Conservation (phyloP, 176 grass and related monocot genomes). For the Avena eriantha region DNA sequence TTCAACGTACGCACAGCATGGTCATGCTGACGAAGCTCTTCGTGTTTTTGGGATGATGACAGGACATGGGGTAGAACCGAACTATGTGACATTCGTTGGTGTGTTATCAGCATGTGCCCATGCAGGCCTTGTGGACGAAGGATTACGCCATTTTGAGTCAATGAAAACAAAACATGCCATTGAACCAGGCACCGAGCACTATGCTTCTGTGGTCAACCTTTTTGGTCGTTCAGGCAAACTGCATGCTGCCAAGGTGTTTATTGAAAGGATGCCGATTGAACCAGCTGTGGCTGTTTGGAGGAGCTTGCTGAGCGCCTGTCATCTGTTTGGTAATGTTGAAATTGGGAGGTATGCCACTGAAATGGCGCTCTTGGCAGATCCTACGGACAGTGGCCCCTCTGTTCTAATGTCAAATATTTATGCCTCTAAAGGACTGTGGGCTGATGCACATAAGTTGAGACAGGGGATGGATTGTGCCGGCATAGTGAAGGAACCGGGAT, state of each 20-base stretch:
- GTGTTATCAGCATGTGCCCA: conserved; percentile 81
- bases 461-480: conserved; percentile 50
- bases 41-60: conserved; percentile 65
- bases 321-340: conserved; percentile 66
- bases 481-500: conserved; percentile 65
- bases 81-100: conserved; percentile 81
- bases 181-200: conserved; percentile 75
- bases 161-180: conserved; percentile 66
- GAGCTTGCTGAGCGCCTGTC: conserved; percentile 81
- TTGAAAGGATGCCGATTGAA: conserved; percentile 74
- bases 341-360: conserved; percentile 71
- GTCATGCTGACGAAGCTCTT: conserved; percentile 68
- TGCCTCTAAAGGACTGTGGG: conserved; percentile 62
- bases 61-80: conserved; percentile 62
- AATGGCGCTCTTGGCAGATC: conserved; percentile 64
- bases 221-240: conserved; percentile 75
- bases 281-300: conserved; percentile 65
- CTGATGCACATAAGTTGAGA: conserved; percentile 71
- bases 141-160: conserved; percentile 61
- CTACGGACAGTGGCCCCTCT: conserved; percentile 62
- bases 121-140: conserved; percentile 69
- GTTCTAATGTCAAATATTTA: conserved; percentile 83
- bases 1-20: conserved; percentile 72
- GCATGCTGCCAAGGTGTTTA: conserved; percentile 62
- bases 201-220: conserved; percentile 77